phyloP scores from a whole-genome alignment of 139 green algal genomes.

The Axilococcus clingmanii region DNA sequence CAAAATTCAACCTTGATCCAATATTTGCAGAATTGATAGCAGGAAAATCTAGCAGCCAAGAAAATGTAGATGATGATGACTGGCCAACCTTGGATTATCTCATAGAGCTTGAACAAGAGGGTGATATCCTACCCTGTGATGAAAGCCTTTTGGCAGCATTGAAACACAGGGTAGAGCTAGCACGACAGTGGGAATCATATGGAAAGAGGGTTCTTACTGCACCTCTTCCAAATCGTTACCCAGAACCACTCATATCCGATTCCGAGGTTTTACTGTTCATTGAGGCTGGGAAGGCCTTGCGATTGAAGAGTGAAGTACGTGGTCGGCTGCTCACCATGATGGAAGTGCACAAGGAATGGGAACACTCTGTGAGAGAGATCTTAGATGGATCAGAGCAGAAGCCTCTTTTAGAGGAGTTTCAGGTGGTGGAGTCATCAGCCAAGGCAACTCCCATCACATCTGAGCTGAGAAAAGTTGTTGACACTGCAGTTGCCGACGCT shows the following conservation, averaged over 20 bases:
- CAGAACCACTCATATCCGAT: no score
- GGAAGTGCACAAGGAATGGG: conserved; percentile 1
- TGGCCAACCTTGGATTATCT: no score
- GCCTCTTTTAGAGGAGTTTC: conserved; percentile 13
- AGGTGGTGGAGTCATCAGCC: conserved; percentile 19
- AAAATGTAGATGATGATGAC: no score
- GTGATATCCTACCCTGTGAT: conserved; percentile 21
- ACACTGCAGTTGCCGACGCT: conserved; percentile 8
- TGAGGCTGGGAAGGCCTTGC: neutral
- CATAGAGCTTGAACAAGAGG: conserved; percentile 22
- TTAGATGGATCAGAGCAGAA: neutral
- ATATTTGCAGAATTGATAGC: no score
- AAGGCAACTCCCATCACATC: conserved; percentile 19
- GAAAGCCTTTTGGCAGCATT: conserved; percentile 10
- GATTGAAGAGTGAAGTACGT: neutral
- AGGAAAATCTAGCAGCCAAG: no score
- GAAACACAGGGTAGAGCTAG: conserved; percentile 6
- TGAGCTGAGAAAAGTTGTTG: conserved; percentile 12
- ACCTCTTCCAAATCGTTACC: conserved; percentile 2
- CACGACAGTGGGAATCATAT: conserved; percentile 15
- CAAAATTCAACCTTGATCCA: no score
- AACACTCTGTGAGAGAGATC: neutral
- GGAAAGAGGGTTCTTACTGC: neutral
- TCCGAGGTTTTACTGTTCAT: no score
- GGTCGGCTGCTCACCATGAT: neutral